phyloP scores from a whole-genome alignment of 805 yeast genomes.

The Metschnikowia dekortorum region DNA sequence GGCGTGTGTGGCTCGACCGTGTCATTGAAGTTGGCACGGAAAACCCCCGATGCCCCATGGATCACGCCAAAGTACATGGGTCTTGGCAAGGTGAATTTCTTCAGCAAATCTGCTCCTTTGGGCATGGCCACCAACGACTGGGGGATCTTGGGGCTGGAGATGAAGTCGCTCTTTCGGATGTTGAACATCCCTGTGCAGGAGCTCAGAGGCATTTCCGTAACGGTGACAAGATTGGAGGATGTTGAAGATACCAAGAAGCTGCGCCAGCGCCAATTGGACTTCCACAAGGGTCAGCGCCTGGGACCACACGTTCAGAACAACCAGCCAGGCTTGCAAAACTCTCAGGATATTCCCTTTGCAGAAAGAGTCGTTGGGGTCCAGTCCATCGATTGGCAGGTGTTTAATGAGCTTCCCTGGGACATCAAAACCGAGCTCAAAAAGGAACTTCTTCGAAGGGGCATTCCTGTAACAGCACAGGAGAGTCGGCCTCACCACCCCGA shows the following conservation, averaged over 20 bases:
- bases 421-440: constrained; percentile 57
- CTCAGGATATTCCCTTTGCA: constrained; percentile 13
- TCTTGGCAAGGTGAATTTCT: constrained; percentile 71
- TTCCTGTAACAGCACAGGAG: constrained; percentile 17
- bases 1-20: constrained; percentile 52
- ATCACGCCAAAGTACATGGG: constrained; percentile 80
- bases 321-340: background rate
- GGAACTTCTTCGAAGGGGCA: constrained; percentile 47
- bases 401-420: constrained; percentile 60
- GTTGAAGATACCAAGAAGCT: constrained; percentile 19
- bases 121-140: constrained; percentile 58
- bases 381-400: constrained; percentile 63
- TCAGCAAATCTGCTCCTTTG: constrained; percentile 53
- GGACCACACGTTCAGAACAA: too few species aligned
- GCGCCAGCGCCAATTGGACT: constrained; percentile 13
- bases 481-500: background rate
- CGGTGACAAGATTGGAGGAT: constrained; percentile 54
- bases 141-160: constrained; percentile 58
- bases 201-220: constrained; percentile 74
- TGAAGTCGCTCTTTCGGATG: constrained; percentile 51
- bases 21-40: constrained; percentile 59
- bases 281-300: background rate
- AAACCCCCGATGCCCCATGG: constrained; percentile 65
- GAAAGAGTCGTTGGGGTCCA: constrained; percentile 13
- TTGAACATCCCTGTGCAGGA: constrained; percentile 61